These are phyloP conservation scores for Pseudopyricularia cyperi DNA, from an alignment of 2,329 filamentous ascomycete genomes.

Conservation along the genomic window DNA sequence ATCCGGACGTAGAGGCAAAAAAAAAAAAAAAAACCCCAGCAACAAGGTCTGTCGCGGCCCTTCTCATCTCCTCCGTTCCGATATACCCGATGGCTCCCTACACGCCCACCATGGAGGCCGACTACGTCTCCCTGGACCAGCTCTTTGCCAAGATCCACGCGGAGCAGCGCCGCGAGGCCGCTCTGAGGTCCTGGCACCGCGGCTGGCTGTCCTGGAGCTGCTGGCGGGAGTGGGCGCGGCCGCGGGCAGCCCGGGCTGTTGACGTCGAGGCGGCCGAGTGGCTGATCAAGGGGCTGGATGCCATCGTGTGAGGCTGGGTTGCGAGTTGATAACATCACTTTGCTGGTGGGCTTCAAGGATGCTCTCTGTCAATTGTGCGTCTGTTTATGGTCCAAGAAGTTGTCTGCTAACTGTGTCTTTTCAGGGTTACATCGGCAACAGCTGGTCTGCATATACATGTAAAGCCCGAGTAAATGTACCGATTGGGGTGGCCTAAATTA, in stretches of 20 bases:
- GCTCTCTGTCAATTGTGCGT: no score
- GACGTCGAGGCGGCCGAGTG: background rate
- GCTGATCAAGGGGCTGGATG: background rate
- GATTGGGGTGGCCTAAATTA: no score
- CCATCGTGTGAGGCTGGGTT: no score
- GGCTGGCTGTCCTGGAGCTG: background rate
- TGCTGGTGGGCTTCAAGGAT: no score
- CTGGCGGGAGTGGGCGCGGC: background rate
- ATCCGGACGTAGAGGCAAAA: no score
- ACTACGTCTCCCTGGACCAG: background rate
- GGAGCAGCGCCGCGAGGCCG: background rate
- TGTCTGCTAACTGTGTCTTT: no score
- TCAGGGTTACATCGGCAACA: no score
- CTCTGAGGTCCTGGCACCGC: background rate
- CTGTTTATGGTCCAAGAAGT: no score
- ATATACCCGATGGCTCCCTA: background rate
- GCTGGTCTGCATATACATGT: no score
- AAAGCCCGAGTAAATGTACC: no score
- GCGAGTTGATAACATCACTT: no score
- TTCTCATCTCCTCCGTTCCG: background rate
- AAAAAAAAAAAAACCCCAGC: no score
- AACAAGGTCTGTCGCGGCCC: background rate
- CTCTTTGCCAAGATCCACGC: background rate
- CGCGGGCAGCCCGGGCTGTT: background rate
- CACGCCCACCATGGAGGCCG: background rate